A percentile compares a stretch with the other conserved stretches of the same genome.
Conservation (phyloP, 257 asterid genomes). For the Rubia yunnanensis region DNA sequence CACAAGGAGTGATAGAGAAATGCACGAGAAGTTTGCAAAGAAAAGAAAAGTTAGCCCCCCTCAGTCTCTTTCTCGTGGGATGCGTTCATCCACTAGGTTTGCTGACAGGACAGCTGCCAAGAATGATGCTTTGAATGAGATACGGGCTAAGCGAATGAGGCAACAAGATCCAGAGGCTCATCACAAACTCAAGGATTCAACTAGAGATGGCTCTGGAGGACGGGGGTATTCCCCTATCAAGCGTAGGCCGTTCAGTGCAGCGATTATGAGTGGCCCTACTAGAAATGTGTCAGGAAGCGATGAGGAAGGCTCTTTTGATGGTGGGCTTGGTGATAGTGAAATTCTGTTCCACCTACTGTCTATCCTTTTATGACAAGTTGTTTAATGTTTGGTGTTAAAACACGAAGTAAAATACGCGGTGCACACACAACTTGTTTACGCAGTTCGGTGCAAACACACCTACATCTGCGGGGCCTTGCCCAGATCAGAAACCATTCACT, state of each 20-base stretch:
- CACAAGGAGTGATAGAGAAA: constrained; percentile 70
- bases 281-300: constrained; percentile 76
- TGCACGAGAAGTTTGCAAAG: constrained; percentile 53
- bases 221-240: constrained; percentile 72
- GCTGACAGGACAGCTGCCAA: constrained; percentile 83
- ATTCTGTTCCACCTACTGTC: too few species aligned
- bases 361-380: too few species aligned
- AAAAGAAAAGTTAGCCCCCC: constrained; percentile 64
- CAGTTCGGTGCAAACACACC: too few species aligned
- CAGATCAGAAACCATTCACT: too few species aligned
- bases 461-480: too few species aligned
- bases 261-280: constrained; percentile 60
- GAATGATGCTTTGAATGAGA: constrained; percentile 52
- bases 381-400: too few species aligned
- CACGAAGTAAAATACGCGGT: too few species aligned
- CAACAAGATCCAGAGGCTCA: constrained; percentile 40
- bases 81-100: constrained; percentile 55
- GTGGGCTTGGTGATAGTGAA: constrained; percentile 86
- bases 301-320: constrained; percentile 72
- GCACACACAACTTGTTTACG: too few species aligned
- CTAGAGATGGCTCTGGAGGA: constrained; percentile 53
- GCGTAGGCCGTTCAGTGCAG: constrained; percentile 59
- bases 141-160: constrained; percentile 56
- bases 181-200: constrained; percentile 46
- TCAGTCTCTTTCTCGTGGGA: constrained; percentile 57